Conservation (phyloP, 2,329 filamentous ascomycete genomes). For the Didymella glomerata region DNA sequence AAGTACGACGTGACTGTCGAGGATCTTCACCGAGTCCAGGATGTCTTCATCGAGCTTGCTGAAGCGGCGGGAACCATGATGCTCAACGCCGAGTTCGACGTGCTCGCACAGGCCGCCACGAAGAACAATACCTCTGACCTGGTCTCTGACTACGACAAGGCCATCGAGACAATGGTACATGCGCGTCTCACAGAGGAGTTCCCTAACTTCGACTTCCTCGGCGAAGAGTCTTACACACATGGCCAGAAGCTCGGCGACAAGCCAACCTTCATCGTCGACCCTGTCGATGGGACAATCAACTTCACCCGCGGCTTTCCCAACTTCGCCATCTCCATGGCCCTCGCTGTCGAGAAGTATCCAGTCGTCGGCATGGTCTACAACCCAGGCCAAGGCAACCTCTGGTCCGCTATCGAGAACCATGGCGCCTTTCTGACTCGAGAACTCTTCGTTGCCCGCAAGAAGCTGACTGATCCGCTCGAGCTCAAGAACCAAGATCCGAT, state of each 20-base stretch:
- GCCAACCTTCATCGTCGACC: conserved; percentile 51
- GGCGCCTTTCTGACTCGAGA: conserved; percentile 43
- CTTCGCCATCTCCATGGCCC: conserved; percentile 45
- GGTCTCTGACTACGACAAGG: conserved; percentile 64
- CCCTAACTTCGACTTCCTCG: conserved; percentile 55
- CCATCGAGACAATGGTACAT: conserved; percentile 62
- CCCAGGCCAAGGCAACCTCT: conserved; percentile 48
- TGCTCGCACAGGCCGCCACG: conserved; percentile 28
- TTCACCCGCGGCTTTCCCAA: conserved; percentile 52
- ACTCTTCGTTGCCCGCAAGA: conserved; percentile 13
- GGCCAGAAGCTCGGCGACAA: conserved; percentile 40
- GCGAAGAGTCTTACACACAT: conserved; percentile 49
- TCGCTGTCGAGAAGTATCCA: conserved; percentile 44
- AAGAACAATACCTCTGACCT: conserved; percentile 59
- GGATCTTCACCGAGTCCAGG: conserved; percentile 28
- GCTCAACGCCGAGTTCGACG: conserved; percentile 41
- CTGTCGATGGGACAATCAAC: conserved; percentile 53
- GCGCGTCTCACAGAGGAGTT: conserved; percentile 54
- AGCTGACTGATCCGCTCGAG: conserved; percentile 5
- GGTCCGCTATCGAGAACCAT: conserved; percentile 44
- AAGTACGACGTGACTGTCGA: conserved; percentile 29
- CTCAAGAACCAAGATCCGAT: neutral
- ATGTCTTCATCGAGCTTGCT: conserved; percentile 38
- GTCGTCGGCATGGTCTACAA: conserved; percentile 50
- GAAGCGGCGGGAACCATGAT: conserved; percentile 45